Evolutionary conservation across 345 rosid species (phyloP).

Genomic region (Brassica nigra): DNA sequence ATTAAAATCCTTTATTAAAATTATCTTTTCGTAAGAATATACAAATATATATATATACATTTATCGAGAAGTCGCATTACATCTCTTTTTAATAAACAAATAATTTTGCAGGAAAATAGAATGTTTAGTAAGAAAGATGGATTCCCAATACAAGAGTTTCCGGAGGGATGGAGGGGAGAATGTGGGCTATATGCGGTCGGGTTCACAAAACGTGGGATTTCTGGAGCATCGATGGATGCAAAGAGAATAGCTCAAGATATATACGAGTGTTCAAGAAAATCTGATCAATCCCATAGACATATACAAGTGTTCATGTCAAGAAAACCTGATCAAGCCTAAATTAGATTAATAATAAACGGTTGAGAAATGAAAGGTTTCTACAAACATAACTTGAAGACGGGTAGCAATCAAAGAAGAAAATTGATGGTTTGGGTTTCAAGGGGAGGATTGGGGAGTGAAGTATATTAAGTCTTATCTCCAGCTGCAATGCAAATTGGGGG

Average conservation of each 20-base stretch:
- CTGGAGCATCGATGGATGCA: constrained; percentile 86
- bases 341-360: constrained; percentile 3
- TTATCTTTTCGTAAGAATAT: not conserved
- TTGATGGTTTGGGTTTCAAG: constrained; percentile 21
- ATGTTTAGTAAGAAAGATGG: constrained; percentile 89
- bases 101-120: constrained; percentile 54
- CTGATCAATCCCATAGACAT: constrained; percentile 20
- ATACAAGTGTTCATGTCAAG: constrained; percentile 14
- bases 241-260: constrained; percentile 66
- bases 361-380: not conserved
- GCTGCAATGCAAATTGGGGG: constrained; percentile 40
- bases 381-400: constrained; percentile 22
- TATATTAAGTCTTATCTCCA: constrained; percentile 34
- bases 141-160: constrained; percentile 65
- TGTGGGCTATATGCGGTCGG: constrained; percentile 90
- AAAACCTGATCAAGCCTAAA: constrained; percentile 18
- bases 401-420: constrained; percentile 9
- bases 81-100: not conserved
- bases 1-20: not conserved
- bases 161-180: constrained; percentile 97
- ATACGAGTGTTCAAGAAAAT: constrained; percentile 15
- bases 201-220: constrained; percentile 80
- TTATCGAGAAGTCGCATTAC: not conserved
- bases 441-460: constrained; percentile 16
- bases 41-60: not conserved